Evolutionary conservation across 2,329 filamentous ascomycete species (phyloP).

Genomic region (Knufia petricola): DNA sequence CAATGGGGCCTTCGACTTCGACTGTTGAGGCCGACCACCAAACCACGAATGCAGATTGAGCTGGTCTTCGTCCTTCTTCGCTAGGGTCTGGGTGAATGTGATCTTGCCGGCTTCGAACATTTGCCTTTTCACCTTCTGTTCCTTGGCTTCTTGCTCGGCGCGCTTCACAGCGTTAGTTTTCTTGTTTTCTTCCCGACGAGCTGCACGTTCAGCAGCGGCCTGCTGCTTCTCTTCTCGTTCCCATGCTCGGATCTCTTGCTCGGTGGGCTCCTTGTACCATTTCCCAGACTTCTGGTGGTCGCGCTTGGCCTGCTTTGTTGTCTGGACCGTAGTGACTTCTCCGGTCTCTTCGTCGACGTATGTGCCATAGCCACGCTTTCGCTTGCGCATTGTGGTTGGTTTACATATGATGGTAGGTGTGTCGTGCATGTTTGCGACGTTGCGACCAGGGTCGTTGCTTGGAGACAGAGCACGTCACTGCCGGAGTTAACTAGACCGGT

Average conservation of each 20-base stretch:
- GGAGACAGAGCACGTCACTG: background rate
- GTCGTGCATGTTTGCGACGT: background rate
- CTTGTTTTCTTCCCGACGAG: constrained; percentile 18
- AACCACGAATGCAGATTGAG: constrained; percentile 9
- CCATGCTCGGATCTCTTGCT: constrained; percentile 9
- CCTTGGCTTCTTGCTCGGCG: constrained; percentile 18
- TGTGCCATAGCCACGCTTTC: constrained; percentile 6
- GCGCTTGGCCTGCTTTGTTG: constrained; percentile 22
- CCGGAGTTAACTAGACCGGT: background rate
- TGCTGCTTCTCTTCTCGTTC: constrained; percentile 19
- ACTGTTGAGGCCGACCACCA: constrained; percentile 3
- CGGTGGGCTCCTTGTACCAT: constrained; percentile 10
- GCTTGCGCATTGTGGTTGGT: constrained; percentile 1
- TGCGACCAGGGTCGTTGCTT: background rate
- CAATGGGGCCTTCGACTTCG: background rate
- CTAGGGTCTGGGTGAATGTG: constrained; percentile 8
- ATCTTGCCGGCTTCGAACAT: constrained; percentile 20
- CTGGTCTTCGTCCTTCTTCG: constrained; percentile 8
- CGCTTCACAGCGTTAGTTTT: constrained; percentile 14
- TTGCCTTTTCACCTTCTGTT: constrained; percentile 15
- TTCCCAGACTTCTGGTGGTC: constrained; percentile 17
- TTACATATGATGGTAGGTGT: background rate
- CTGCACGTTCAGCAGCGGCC: constrained; percentile 16
- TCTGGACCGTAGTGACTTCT: constrained; percentile 10
- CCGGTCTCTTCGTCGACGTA: constrained; percentile 9